These are phyloP conservation scores for Pseudogymnoascus sp. DNA, from an alignment of 2,329 filamentous ascomycete species.

Conservation along the genomic window DNA sequence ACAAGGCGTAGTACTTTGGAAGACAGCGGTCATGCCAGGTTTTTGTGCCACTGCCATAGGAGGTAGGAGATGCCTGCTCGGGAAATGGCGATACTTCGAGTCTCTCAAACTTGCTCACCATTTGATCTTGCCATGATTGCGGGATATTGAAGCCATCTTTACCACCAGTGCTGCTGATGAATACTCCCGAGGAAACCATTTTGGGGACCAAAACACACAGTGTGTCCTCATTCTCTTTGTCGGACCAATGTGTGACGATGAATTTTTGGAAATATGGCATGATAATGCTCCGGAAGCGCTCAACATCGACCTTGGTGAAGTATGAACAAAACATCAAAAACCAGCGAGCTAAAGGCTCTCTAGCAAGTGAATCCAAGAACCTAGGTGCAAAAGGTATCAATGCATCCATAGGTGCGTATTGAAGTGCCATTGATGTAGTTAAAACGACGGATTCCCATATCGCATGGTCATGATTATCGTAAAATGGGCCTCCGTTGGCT, in stretches of 20 bases:
- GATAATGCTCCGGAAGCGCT: conserved; percentile 71
- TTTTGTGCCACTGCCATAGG: conserved; percentile 51
- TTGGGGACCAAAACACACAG: conserved; percentile 60
- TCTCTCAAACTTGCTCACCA: conserved; percentile 59
- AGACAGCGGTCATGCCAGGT: conserved; percentile 55
- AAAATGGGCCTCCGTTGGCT: conserved; percentile 20
- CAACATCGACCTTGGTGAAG: conserved; percentile 62
- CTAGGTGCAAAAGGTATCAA: conserved; percentile 61
- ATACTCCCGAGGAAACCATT: conserved; percentile 47
- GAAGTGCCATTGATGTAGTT: conserved; percentile 58
- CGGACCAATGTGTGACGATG: conserved; percentile 63
- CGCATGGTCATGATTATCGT: conserved; percentile 29
- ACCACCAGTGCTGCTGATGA: conserved; percentile 42
- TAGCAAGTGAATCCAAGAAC: conserved; percentile 56
- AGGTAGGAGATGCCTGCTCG: conserved; percentile 43
- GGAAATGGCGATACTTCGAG: conserved; percentile 57
- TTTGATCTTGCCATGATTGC: conserved; percentile 64
- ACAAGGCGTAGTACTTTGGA: conserved; percentile 58
- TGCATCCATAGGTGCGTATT: conserved; percentile 69
- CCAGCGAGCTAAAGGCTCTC: conserved; percentile 56
- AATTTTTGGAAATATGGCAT: conserved; percentile 73
- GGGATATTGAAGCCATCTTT: conserved; percentile 49
- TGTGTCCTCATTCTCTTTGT: conserved; percentile 54
- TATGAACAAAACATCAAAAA: conserved; percentile 83
- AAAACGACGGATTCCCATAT: conserved; percentile 53